A percentile compares a stretch with the other conserved stretches of the same genome.
These are phyloP conservation scores for Mycena amicta DNA, from an alignment of 768 basidiomycete species.

Conservation along the genomic window DNA sequence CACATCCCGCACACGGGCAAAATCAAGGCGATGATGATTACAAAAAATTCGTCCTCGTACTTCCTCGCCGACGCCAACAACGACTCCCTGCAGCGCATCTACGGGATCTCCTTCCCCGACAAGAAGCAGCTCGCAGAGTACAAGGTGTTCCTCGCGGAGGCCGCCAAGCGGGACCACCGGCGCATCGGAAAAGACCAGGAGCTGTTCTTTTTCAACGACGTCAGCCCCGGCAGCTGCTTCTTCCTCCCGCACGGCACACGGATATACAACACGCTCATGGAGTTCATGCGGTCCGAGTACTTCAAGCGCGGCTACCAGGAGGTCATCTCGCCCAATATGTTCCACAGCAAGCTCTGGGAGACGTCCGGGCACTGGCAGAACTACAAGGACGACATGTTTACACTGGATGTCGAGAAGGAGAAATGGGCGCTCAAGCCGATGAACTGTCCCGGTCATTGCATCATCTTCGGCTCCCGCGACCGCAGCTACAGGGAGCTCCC, in stretches of 20 bases:
- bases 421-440: slow-evolving; percentile 96
- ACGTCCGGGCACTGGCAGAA: slow-evolving; percentile 98
- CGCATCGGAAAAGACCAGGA: slow-evolving; percentile 99
- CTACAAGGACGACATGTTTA: slow-evolving; percentile 98
- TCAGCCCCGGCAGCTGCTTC: slow-evolving; percentile 94
- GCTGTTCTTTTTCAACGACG: slow-evolving; percentile 97
- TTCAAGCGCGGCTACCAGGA: slow-evolving; percentile 95
- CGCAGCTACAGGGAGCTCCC: slow-evolving; percentile 95
- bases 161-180: slow-evolving; percentile 96
- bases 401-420: slow-evolving; percentile 93
- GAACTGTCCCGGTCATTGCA: slow-evolving; percentile 98
- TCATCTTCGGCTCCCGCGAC: slow-evolving; percentile 94
- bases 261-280: slow-evolving; percentile 92
- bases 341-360: slow-evolving; percentile 95
- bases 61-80: slow-evolving; percentile 94
- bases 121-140: slow-evolving; percentile 93
- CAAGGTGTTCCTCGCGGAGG: slow-evolving; percentile 94
- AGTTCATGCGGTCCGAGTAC: slow-evolving; percentile 93
- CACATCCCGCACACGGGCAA: slow-evolving; percentile 98
- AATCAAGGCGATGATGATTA: slow-evolving; percentile 97
- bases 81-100: slow-evolving; percentile 93
- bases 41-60: slow-evolving; percentile 98
- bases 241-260: slow-evolving; percentile 97
- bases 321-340: slow-evolving; percentile 99
- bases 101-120: slow-evolving; percentile 99